phyloP scores from a whole-genome alignment of 1,284 basidiomycete genomes.

The Moniliophthora roreri region DNA sequence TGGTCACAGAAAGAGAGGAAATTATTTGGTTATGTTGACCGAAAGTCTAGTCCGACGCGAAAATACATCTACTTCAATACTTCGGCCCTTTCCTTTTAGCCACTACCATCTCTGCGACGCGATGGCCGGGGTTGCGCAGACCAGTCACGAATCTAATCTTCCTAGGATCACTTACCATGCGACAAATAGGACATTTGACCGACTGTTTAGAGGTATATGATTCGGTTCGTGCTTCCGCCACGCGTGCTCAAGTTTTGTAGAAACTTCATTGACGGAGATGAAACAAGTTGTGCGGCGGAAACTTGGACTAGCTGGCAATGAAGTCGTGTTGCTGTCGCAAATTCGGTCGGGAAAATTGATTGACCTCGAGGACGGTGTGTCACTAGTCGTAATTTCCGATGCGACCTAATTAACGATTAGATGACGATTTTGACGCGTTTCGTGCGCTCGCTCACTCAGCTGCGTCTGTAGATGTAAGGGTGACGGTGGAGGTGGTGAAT shows the following conservation, averaged over 20 bases:
- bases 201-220: slow-evolving; percentile 60
- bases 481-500: slow-evolving; percentile 25
- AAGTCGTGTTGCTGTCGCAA: slow-evolving; percentile 51
- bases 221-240: slow-evolving; percentile 2
- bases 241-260: slow-evolving; percentile 33
- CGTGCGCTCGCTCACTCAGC: slow-evolving; percentile 39
- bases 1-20: neutral
- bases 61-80: neutral
- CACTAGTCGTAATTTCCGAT: slow-evolving; percentile 3
- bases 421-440: slow-evolving; percentile 78
- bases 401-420: slow-evolving; percentile 33
- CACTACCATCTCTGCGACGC: slow-evolving; percentile 11
- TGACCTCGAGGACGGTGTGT: slow-evolving; percentile 72
- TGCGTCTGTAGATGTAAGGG: slow-evolving; percentile 36
- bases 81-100: slow-evolving; percentile 1
- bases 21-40: slow-evolving; percentile 7
- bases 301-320: slow-evolving; percentile 44
- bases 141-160: slow-evolving; percentile 43
- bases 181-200: slow-evolving; percentile 51
- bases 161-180: slow-evolving; percentile 60
- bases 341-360: slow-evolving; percentile 52
- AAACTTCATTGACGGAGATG: slow-evolving; percentile 56
- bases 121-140: slow-evolving; percentile 40
- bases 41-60: neutral
- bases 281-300: slow-evolving; percentile 59